Conservation (phyloP, 2,329 filamentous ascomycete genomes). For the Aspergillus ibericus region DNA sequence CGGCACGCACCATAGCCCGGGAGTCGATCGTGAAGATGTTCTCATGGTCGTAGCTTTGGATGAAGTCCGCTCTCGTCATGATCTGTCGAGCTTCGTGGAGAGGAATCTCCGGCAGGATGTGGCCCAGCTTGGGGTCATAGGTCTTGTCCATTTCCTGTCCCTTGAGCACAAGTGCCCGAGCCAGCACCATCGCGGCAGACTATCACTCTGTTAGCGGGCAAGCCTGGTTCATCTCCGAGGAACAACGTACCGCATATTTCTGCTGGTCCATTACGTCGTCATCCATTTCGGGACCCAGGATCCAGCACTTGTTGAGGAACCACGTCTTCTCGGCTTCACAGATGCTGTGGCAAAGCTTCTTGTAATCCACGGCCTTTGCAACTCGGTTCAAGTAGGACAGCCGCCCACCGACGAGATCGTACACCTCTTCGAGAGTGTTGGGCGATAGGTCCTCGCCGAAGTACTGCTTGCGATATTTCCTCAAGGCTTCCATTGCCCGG, state of each 20-base stretch:
- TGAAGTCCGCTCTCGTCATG: conserved; percentile 95
- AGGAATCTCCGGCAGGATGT: conserved; percentile 76
- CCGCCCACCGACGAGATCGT: conserved; percentile 82
- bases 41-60: conserved; percentile 85
- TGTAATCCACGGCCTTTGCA: conserved; percentile 81
- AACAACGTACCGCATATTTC: conserved; percentile 76
- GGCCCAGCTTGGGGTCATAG: conserved; percentile 67
- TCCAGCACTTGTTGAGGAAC: conserved; percentile 78
- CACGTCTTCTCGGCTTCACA: conserved; percentile 71
- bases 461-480: conserved; percentile 78
- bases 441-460: conserved; percentile 59
- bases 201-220: conserved; percentile 36
- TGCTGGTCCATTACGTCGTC: conserved; percentile 99
- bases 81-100: conserved; percentile 84
- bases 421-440: conserved; percentile 70
- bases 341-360: conserved; percentile 72
- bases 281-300: conserved; percentile 76
- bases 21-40: conserved; percentile 96
- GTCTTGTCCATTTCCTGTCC: conserved; percentile 63
- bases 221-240: not conserved
- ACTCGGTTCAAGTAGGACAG: conserved; percentile 86
- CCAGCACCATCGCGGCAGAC: conserved; percentile 91
- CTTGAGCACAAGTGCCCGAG: conserved; percentile 82
- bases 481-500: conserved; percentile 73
- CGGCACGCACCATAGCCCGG: conserved; percentile 81